These are phyloP conservation scores for Tetracladium setigerum DNA, from an alignment of 495 filamentous ascomycete species.

Conservation along the genomic window DNA sequence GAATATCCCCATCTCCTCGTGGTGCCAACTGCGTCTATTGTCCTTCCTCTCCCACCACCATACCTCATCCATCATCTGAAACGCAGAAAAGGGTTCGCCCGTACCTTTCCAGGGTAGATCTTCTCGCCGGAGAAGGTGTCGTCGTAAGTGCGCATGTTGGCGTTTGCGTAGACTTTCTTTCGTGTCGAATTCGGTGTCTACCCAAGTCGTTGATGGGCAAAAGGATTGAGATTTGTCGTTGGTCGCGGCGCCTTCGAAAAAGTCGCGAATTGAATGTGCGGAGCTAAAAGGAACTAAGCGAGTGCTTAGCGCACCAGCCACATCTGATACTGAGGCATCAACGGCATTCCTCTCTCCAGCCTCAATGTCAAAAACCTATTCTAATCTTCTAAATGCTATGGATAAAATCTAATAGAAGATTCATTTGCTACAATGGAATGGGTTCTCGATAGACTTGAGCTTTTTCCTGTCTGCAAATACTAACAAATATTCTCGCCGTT, in stretches of 20 bases:
- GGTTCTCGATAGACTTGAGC: no score
- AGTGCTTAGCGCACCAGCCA: no score
- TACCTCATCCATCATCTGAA: background rate
- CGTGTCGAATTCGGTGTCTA: constrained; percentile 14
- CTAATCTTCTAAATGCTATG: no score
- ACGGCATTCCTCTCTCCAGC: no score
- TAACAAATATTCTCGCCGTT: no score
- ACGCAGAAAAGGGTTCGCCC: constrained; percentile 22
- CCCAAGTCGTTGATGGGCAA: constrained; percentile 16
- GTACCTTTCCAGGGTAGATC: constrained; percentile 99
- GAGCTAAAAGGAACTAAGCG: no score
- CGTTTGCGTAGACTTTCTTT: constrained; percentile 20
- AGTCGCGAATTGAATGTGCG: constrained; percentile 10
- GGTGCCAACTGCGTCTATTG: background rate
- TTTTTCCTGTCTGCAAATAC: no score
- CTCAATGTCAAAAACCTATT: no score
- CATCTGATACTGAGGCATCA: no score
- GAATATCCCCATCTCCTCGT: background rate
- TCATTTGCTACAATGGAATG: no score
- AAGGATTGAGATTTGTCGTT: constrained; percentile 13
- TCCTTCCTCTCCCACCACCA: constrained; percentile 7
- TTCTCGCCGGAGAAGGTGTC: constrained; percentile 95
- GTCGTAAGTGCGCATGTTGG: constrained; percentile 58
- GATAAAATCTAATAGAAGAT: no score
- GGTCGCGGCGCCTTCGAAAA: constrained; percentile 2